Evolutionary conservation across 164 flowering plant genomes (phyloP), one percentile per base, ranked within the genome.

Genomic region (Vitis cinerea): DNA sequence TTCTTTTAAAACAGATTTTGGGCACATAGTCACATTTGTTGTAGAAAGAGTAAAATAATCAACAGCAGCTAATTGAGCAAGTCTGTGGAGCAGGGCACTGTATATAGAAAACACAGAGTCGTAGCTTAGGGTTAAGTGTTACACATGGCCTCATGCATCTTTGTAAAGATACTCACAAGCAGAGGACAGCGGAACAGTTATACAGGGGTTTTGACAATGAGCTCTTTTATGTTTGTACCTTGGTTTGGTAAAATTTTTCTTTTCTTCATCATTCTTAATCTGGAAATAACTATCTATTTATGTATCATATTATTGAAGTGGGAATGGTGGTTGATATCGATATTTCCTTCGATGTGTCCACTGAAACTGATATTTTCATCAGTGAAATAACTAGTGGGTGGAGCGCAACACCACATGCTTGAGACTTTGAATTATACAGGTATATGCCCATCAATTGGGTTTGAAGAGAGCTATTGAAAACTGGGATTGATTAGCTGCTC

Each of bases 31-130:
- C 64, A 52, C 16, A 68, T 69, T 78, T 70, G 64, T 69, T 73
- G 52, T 30, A 30, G 31, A 47, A 14, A 17, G 3, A 16, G 9
- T 52, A 14, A 44, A 75, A 79, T 79, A 79, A 73, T 73, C 67
- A 63, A 73, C 78, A 67, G 81, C 77, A 66, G 69, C 73, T 48
- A 72, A 71, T 66, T 68, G 61, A 69, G 84, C 79, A 29, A 48
- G 65, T 73, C 79, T 79, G 75, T 77, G 72, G 52, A 70, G 64
- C 76, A 79, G 75, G 80, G 77, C 75, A 75, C 47, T 86, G 85
- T 86, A 83, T 77, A 85, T 80, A 82, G 73, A 65, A 69, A 74
- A 64, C 68, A 64, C 65, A 64, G 78, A 74, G 74, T 66, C 74
- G 61, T 62, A 68, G 72, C 44, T 52, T 64, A 65, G 71, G 50